Evolutionary conservation across 78 protist genomes (phyloP).

Genomic region (Chrysochromulina tobinii): DNA sequence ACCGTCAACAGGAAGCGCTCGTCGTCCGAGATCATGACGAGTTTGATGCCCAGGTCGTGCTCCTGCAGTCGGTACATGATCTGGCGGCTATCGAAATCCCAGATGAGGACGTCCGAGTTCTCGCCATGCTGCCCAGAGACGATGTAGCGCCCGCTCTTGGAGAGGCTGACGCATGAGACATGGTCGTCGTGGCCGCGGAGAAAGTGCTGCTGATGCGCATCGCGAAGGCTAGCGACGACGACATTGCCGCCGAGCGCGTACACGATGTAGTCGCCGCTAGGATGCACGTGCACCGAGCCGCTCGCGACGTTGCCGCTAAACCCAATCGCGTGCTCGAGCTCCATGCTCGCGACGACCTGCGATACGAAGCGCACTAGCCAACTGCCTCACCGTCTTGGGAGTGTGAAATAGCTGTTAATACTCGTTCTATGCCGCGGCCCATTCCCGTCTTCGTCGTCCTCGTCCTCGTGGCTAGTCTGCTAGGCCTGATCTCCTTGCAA

Average conservation of each 20-base stretch:
- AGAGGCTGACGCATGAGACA: slow-evolving; percentile 14
- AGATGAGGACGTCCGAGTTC: slow-evolving; percentile 55
- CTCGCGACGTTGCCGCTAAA: not conserved
- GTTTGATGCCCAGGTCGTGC: slow-evolving; percentile 46
- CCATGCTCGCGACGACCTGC: not conserved
- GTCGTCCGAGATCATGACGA: slow-evolving; percentile 44
- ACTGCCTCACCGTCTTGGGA: too few relatives aligned
- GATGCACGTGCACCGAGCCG: slow-evolving; percentile 1
- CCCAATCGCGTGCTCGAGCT: slow-evolving; percentile 48
- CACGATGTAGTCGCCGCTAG: not conserved
- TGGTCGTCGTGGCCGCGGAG: slow-evolving; percentile 45
- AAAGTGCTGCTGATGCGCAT: slow-evolving; percentile 48
- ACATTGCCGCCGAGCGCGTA: slow-evolving; percentile 45
- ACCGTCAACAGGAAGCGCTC: slow-evolving; percentile 40
- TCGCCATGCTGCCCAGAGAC: slow-evolving; percentile 46
- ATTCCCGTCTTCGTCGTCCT: too few relatives aligned
- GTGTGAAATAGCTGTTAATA: too few relatives aligned
- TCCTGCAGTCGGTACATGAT: slow-evolving; percentile 23
- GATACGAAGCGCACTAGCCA: too few relatives aligned
- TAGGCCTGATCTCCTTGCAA: too few relatives aligned
- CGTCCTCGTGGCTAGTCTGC: too few relatives aligned
- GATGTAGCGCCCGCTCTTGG: not conserved
- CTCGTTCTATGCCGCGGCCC: too few relatives aligned
- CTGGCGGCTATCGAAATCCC: slow-evolving; percentile 42
- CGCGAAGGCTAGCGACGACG: slow-evolving; percentile 25